Evolutionary conservation across 2,329 filamentous ascomycete species (phyloP).

Genomic region (Alternaria incomplexa): DNA sequence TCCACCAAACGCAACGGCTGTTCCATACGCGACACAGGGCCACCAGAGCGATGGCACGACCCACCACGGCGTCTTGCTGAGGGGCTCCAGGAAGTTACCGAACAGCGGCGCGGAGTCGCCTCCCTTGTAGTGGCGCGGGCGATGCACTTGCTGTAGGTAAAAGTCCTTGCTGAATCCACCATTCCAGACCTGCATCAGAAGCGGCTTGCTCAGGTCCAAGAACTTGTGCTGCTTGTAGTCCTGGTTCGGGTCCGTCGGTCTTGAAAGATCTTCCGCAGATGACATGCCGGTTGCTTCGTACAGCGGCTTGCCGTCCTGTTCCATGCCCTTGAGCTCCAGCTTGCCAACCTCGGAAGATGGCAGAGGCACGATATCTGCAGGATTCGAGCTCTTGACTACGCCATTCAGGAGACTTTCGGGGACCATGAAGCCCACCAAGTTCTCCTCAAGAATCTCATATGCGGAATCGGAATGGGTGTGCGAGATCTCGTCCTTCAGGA

Average conservation of each 20-base stretch:
- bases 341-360: conserved; percentile 58
- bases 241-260: conserved; percentile 75
- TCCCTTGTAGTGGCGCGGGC: conserved; percentile 93
- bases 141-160: conserved; percentile 94
- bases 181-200: conserved; percentile 86
- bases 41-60: conserved; percentile 84
- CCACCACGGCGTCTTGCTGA: conserved; percentile 95
- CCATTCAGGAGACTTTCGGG: conserved; percentile 63
- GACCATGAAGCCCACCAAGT: conserved; percentile 79
- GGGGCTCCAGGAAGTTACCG: conserved; percentile 97
- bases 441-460: conserved; percentile 94
- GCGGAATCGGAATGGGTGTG: conserved; percentile 89
- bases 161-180: conserved; percentile 94
- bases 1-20: conserved; percentile 66
- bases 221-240: conserved; percentile 96
- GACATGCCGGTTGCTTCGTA: conserved; percentile 82
- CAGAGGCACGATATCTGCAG: conserved; percentile 60
- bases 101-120: conserved; percentile 92
- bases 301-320: conserved; percentile 54
- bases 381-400: conserved; percentile 55
- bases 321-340: conserved; percentile 57
- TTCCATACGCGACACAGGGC: conserved; percentile 77
- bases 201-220: conserved; percentile 82
- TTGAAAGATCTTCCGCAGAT: conserved; percentile 81
- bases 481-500: conserved; percentile 81